Conservation (phyloP, 176 grass and related monocot genomes). For the Hordeum marinum region DNA sequence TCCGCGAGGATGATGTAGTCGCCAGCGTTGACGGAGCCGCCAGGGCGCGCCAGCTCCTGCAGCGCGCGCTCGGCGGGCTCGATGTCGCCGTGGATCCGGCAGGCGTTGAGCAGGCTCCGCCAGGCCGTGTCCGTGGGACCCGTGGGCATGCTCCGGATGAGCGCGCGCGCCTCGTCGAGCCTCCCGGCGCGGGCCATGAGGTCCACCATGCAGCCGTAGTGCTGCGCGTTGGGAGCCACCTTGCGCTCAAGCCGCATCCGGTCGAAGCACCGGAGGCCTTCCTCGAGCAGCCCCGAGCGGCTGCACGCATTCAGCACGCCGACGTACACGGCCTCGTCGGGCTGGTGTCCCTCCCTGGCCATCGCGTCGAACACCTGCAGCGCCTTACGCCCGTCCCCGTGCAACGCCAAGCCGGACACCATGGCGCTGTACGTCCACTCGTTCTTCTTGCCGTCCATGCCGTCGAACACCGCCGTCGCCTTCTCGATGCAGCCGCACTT, state of each 20-base stretch:
- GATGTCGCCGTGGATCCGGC: slow-evolving; percentile 55
- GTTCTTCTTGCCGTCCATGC: slow-evolving; percentile 48
- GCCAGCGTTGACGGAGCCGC: slow-evolving; percentile 34
- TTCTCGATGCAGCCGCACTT: slow-evolving; percentile 57
- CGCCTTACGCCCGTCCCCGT: slow-evolving; percentile 50
- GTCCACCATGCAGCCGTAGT: slow-evolving; percentile 85
- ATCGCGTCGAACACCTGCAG: slow-evolving; percentile 61
- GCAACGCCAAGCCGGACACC: slow-evolving; percentile 59
- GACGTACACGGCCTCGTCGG: slow-evolving; percentile 66
- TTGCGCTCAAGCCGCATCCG: slow-evolving; percentile 67
- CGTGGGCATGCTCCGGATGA: slow-evolving; percentile 61
- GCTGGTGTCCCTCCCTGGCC: slow-evolving; percentile 38
- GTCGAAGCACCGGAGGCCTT: slow-evolving; percentile 75
- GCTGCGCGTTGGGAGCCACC: slow-evolving; percentile 54
- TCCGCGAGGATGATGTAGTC: slow-evolving; percentile 72
- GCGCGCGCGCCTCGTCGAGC: slow-evolving; percentile 44
- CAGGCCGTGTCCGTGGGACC: slow-evolving; percentile 47
- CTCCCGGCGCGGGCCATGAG: slow-evolving; percentile 57
- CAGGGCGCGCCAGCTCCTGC: slow-evolving; percentile 32
- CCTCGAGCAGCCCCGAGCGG: slow-evolving; percentile 56
- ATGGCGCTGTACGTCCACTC: slow-evolving; percentile 57
- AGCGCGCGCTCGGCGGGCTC: slow-evolving; percentile 33
- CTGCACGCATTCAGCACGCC: slow-evolving; percentile 69
- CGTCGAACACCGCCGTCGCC: slow-evolving; percentile 44
- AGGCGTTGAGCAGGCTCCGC: slow-evolving; percentile 74